Base-by-base conservation (phyloP, 345 rosid genomes). In the Ceriops decandra region DNA sequence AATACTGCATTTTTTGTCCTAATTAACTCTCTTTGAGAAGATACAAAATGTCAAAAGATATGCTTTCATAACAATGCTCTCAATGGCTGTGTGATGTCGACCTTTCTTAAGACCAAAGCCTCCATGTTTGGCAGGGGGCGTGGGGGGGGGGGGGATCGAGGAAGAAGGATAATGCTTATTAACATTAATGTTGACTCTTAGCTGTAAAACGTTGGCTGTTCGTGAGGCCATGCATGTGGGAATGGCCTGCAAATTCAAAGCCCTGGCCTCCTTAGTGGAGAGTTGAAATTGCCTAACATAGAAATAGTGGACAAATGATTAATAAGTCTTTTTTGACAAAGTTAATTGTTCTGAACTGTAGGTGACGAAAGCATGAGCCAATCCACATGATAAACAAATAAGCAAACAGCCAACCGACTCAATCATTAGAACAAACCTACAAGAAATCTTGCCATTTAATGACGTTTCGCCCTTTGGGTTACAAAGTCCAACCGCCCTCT, bases 221-320 rank as follows among this genome's bases (percentile, higher is more conserved):
- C 20, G 30, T 27, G 46, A 28, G 21, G 56, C 11, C 21, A 70
- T 27, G 20, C 49, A 60, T 51, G 60, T 33, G 52, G 59, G 53
- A 53, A 24, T 36, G n/a, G 8, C 36, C 67, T 52, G 11, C 42
- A 62, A 35, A 62, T 62, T 70, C 67, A 70, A 70, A 26, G 26
- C 0, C 21, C 26, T 60, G 52, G 8, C 16, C 26, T 52, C 8
- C 36, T 27, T n/a, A 10, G 26, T 33, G 15, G 56, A 49, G 57
- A 20, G 59, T 60, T 68, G 31, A 47, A 68, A 49, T 6, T 0
- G 54, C 28, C 19, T 1, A 2, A 3, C 15, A 36, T 36, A 24
- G 47, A 38, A 42, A 58, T 31, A 63, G 31, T 68, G n/a, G 7
- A 59, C 46, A 6, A 21, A 24, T 68, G 32, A 68, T 68, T 47